Evolutionary conservation across 2,329 filamentous ascomycete species (phyloP), one percentile per base, ranked within the genome.

Genomic region (Aspergillus quadricinctus): DNA sequence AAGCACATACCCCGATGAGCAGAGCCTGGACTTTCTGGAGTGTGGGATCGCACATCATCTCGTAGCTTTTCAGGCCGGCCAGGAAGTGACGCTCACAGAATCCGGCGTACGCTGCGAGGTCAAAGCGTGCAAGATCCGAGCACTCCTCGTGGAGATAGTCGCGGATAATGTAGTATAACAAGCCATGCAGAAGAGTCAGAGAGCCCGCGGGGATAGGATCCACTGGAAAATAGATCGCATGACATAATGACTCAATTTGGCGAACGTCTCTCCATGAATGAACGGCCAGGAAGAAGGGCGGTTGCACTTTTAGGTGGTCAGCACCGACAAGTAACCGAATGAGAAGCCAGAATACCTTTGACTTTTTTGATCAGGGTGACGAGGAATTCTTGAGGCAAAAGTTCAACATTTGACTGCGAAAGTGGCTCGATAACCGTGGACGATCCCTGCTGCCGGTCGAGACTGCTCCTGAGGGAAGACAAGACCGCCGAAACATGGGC

Each of bases 221-320:
- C 0, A 64, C 41, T 6, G 66, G 63, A 17, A 66, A 66, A 48
- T 66, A 66, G 14, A 66, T 62, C 1, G 59, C 60, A 37, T 66
- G 64, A 27, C 64, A 66, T 3, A 66, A 54, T 3, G 56, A 49
- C 43, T 65, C 63, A 2, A 66, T 48, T 8, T 65, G 63, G 3
- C 53, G 40, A 1, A 57, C 37, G 37, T 68, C 57, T 54, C 61
- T 55, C 65, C 64, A 68, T 5, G 66, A 65, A 53, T 68, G 64
- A 50, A 59, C 62, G 21, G 66, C 62, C 31, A 68, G 52, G 37
- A 57, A 67, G 31, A 68, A 68, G 0, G 66, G 66, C 14, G 65
- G 66, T 56, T 63, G 59, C 3, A 56, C 64, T 66, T 46, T 9
- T 35, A 7, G 25, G 3, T 17, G 11, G 52, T 46, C 48, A 57